These are phyloP conservation scores for Coleophoma cylindrospora DNA, from an alignment of 2,329 filamentous ascomycete species.

Conservation along the genomic window DNA sequence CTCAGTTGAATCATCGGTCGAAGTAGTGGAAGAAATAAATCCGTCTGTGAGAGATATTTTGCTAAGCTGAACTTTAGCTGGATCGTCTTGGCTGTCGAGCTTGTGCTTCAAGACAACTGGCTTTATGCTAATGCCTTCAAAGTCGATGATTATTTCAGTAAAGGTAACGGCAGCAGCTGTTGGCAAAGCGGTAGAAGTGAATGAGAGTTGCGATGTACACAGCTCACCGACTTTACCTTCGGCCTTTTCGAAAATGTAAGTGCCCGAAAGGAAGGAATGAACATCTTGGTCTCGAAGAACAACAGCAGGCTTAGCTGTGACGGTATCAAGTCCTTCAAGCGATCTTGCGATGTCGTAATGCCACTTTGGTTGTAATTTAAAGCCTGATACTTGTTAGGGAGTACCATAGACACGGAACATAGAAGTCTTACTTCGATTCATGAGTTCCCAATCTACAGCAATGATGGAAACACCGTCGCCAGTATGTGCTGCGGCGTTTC, in stretches of 20 bases:
- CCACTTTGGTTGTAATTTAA: conserved; percentile 50
- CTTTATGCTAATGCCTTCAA: conserved; percentile 49
- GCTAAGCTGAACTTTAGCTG: conserved; percentile 7
- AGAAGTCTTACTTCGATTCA: conserved; percentile 48
- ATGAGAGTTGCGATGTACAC: conserved; percentile 50
- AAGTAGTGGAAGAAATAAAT: conserved; percentile 8
- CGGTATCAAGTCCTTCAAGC: conserved; percentile 41
- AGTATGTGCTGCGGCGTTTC: conserved; percentile 47
- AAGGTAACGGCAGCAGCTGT: conserved; percentile 47
- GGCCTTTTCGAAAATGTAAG: conserved; percentile 52
- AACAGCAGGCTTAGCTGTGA: conserved; percentile 42
- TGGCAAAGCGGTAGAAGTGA: conserved; percentile 50
- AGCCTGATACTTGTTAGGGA: conserved; percentile 35
- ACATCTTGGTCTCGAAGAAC: conserved; percentile 44
- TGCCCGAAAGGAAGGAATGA: conserved; percentile 47
- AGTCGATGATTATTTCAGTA: conserved; percentile 46
- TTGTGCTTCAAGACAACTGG: conserved; percentile 41
- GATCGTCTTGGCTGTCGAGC: neutral
- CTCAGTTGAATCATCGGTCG: conserved; percentile 9
- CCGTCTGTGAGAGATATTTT: conserved; percentile 16
- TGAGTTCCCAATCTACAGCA: conserved; percentile 60
- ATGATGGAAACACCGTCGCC: conserved; percentile 52
- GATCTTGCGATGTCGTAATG: conserved; percentile 56
- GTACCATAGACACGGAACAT: neutral
- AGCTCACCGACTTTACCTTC: conserved; percentile 58